Evolutionary conservation across 768 basidiomycete species (phyloP).

Genomic region (Exidia glandulosa): DNA sequence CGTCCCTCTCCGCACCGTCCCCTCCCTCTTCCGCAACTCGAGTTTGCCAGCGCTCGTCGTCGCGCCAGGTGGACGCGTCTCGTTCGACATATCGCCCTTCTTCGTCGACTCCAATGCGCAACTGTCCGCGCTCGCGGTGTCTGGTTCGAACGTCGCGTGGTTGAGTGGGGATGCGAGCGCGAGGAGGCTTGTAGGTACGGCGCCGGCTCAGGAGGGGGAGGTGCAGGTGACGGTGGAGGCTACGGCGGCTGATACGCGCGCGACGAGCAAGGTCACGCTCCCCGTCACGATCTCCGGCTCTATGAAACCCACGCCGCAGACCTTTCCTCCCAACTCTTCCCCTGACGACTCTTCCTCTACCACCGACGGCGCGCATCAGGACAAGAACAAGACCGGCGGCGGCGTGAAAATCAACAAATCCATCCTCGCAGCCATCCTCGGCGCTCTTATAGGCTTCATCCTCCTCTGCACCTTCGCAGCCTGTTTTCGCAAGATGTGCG

Average conservation of each 20-base stretch:
- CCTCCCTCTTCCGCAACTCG: conserved; percentile 61
- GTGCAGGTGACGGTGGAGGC: no score
- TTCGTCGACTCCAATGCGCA: conserved; percentile 40
- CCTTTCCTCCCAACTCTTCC: no score
- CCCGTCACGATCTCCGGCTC: no score
- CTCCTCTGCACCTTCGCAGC: background rate
- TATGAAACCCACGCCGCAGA: no score
- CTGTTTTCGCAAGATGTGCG: background rate
- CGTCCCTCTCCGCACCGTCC: conserved; percentile 52
- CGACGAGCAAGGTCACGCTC: no score
- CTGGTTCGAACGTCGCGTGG: no score
- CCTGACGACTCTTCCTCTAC: no score
- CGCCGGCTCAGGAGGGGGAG: no score
- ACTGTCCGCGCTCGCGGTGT: no score
- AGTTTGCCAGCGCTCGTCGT: conserved; percentile 42
- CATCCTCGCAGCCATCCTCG: background rate
- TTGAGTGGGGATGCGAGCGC: no score
- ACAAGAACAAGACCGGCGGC: background rate
- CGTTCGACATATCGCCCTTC: conserved; percentile 43
- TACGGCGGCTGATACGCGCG: no score
- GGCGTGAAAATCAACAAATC: background rate
- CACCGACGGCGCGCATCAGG: background rate
- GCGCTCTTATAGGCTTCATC: background rate
- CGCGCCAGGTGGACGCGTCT: conserved; percentile 37
- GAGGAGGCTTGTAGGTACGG: no score